Evolutionary conservation across 1,284 basidiomycete genomes (phyloP), one percentile per base, ranked within the genome.

Genomic region (Boletellus deceptivus): DNA sequence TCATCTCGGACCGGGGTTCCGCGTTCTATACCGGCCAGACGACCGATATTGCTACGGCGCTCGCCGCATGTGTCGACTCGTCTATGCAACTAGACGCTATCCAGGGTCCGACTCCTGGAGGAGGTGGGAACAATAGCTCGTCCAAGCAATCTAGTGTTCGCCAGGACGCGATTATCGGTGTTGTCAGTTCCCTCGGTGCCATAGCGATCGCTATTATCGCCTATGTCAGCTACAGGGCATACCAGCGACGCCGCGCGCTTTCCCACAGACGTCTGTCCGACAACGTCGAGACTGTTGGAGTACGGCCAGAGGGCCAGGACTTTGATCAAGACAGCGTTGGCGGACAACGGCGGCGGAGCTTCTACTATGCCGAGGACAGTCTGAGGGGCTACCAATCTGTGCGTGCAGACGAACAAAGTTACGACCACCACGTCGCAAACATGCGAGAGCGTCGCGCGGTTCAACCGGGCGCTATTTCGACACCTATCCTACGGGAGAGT

Each of bases 361-460:
- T 90, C 74, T 91, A 91, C 69, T 91, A 81, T 63, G 88, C 88
- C 3, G 89, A 90, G 70, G 89, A 91, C 65, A 85, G 83, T 55
- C 67, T 91, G 64, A 72, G 84, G 33, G 84, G 83, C 3, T 81
- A 67, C 59, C 71, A 76, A 56, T 63, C 68, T 6, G 50, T 62
- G 29, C 60, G 54, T 38, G 49, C 50, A 17, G 68, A 60, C 37
- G 57, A 64, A 43, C 50, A 59, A 10, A 57, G 59, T 36, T 65
- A 63, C 41, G 68, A 71, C 52, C 64, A 69, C 46, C 59, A 54
- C 37, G 52, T 55, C 10, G 56, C 55, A 16, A 58, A 40, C 40
- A 76, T 78, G 72, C 74, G 73, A 47, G 79, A 82, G 63, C 72
- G 82, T 40, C 71, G 80, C 56, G 72, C 73, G 45, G 72, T 86